Evolutionary conservation across 495 filamentous ascomycete species (phyloP).

Genomic region (Aspergillus bertholletiae): DNA sequence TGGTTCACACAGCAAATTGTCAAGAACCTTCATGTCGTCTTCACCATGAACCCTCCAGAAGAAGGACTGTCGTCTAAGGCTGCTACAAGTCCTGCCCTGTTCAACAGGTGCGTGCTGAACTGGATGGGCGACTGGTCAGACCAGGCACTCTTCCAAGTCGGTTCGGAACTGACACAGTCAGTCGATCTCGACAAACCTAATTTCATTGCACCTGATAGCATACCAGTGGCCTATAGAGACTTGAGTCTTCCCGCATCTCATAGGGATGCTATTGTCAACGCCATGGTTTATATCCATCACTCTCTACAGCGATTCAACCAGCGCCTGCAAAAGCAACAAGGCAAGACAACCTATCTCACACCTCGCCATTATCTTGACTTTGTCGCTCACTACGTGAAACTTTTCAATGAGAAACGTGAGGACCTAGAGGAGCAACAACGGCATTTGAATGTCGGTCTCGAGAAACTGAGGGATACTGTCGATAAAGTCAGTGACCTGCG

Average conservation of each 20-base stretch:
- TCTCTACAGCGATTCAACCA: conserved; percentile 86
- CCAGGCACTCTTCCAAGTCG: conserved; percentile 97
- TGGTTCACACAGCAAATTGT: conserved; percentile 99
- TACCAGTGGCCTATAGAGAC: conserved; percentile 86
- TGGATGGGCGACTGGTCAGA: conserved; percentile 99
- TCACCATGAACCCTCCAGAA: conserved; percentile 99
- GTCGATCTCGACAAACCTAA: conserved; percentile 87
- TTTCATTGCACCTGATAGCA: conserved; percentile 83
- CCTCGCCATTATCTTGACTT: conserved; percentile 98
- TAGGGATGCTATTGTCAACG: conserved; percentile 86
- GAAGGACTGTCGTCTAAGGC: conserved; percentile 93
- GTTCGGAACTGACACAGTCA: conserved; percentile 89
- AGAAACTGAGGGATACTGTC: conserved; percentile 96
- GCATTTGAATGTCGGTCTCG: conserved; percentile 94
- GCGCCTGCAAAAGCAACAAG: conserved; percentile 87
- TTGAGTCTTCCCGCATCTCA: conserved; percentile 82
- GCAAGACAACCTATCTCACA: conserved; percentile 85
- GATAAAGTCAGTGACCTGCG: conserved; percentile 94
- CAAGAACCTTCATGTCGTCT: conserved; percentile 97
- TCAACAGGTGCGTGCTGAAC: conserved; percentile 98
- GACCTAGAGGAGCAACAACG: conserved; percentile 98
- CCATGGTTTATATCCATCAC: conserved; percentile 98
- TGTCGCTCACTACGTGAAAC: conserved; percentile 93
- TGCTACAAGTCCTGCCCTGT: conserved; percentile 92
- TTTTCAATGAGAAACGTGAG: conserved; percentile 98